phyloP scores from a whole-genome alignment of 768 basidiomycete genomes.

The Fomitopsis pulvina region DNA sequence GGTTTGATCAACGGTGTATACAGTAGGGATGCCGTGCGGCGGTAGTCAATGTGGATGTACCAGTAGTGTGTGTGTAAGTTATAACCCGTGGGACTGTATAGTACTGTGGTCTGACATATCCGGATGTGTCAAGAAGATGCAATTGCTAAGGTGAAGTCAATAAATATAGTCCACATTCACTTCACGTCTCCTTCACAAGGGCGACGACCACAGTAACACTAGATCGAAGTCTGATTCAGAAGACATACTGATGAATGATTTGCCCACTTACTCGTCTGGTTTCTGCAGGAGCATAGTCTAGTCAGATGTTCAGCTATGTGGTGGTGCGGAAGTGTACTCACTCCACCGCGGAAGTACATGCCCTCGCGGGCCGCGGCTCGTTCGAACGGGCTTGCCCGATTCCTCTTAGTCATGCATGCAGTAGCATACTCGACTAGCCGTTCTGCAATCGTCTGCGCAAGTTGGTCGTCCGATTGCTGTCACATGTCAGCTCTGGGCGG shows the following conservation, averaged over 20 bases:
- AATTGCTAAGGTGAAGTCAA: not conserved
- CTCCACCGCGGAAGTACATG: slow-evolving; percentile 64
- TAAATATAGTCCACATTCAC: not conserved
- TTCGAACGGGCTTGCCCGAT: slow-evolving; percentile 68
- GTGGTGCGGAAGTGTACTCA: slow-evolving; percentile 36
- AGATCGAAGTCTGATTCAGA: slow-evolving; percentile 4
- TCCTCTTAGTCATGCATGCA: slow-evolving; percentile 62
- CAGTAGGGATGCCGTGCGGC: too few species aligned
- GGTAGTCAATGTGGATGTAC: too few species aligned
- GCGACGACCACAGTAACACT: slow-evolving; percentile 71
- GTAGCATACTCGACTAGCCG: slow-evolving; percentile 64
- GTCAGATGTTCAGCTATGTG: too few species aligned
- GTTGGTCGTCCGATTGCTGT: slow-evolving; percentile 44
- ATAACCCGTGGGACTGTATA: too few species aligned
- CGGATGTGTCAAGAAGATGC: not conserved
- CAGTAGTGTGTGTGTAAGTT: too few species aligned
- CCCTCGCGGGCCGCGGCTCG: slow-evolving; percentile 60
- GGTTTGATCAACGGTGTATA: too few species aligned
- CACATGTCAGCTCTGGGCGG: not conserved
- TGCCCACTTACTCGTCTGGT: slow-evolving; percentile 62
- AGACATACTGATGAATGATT: not conserved
- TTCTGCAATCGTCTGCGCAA: slow-evolving; percentile 68
- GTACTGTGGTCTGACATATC: not conserved
- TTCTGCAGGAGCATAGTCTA: slow-evolving; percentile 44
- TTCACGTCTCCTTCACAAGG: slow-evolving; percentile 53